Evolutionary conservation across 2,329 filamentous ascomycete species (phyloP).

Genomic region (Alternaria consortialis): DNA sequence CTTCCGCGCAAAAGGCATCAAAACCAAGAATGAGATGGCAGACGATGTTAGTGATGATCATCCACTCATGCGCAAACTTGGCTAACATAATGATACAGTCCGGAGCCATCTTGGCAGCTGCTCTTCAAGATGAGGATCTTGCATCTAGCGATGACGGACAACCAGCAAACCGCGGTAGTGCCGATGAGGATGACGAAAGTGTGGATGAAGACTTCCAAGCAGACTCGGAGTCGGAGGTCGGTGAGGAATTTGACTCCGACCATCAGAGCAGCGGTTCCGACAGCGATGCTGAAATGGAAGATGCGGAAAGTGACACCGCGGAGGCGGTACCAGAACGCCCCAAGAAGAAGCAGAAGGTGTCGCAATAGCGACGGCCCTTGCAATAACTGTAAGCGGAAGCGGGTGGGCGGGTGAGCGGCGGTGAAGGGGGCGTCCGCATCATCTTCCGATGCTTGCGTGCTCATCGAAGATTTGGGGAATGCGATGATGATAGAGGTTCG

Average conservation of each 20-base stretch:
- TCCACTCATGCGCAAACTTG: background rate
- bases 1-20: conserved; percentile 93
- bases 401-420: conserved; percentile 26
- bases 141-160: conserved; percentile 79
- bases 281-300: conserved; percentile 70
- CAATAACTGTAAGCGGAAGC: conserved; percentile 8
- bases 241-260: conserved; percentile 92
- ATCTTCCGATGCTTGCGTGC: conserved; percentile 31
- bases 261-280: conserved; percentile 85
- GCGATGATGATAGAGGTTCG: conserved; percentile 34
- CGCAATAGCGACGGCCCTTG: conserved; percentile 35
- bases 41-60: conserved; percentile 75
- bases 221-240: conserved; percentile 92
- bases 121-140: conserved; percentile 83
- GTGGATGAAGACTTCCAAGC: conserved; percentile 95
- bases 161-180: conserved; percentile 82
- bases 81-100: conserved; percentile 54
- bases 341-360: conserved; percentile 71
- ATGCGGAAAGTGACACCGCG: conserved; percentile 65
- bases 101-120: conserved; percentile 74
- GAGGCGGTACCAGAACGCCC: conserved; percentile 64
- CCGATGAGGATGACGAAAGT: conserved; percentile 95
- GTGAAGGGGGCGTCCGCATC: conserved; percentile 32
- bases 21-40: conserved; percentile 98
- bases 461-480: conserved; percentile 23